Evolutionary conservation across 2,329 filamentous ascomycete genomes (phyloP).

Genomic region (Xylariaceae sp.): DNA sequence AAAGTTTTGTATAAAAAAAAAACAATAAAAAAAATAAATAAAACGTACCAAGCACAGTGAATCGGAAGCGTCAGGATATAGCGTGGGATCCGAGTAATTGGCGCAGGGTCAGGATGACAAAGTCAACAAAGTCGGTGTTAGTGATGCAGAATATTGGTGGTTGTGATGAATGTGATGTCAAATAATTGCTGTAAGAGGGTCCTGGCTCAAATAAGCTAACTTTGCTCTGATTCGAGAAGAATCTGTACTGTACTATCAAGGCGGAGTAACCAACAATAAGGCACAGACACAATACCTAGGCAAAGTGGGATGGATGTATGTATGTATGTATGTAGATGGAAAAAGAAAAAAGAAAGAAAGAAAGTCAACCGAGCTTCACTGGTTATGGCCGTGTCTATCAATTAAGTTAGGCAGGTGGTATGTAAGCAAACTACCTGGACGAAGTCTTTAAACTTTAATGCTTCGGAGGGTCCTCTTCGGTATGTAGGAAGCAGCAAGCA

Average conservation of each 20-base stretch:
- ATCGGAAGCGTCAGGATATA: background rate
- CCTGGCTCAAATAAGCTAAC: constrained; percentile 24
- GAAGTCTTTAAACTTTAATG: background rate
- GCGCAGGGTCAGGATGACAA: background rate
- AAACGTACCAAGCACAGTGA: background rate
- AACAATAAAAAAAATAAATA: background rate
- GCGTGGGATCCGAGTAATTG: background rate
- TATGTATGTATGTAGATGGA: background rate
- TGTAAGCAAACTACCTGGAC: background rate
- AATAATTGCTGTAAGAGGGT: constrained; percentile 27
- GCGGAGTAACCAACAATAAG: background rate
- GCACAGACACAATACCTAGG: background rate
- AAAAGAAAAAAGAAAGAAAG: background rate
- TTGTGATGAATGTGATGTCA: constrained; percentile 16
- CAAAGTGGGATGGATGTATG: background rate
- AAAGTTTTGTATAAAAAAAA: no score
- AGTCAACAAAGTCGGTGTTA: constrained; percentile 4
- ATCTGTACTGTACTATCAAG: constrained; percentile 11
- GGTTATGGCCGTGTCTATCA: background rate
- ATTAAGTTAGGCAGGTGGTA: background rate
- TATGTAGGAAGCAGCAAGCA: background rate
- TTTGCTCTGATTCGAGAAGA: constrained; percentile 31
- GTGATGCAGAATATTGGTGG: constrained; percentile 18
- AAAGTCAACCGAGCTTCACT: background rate
- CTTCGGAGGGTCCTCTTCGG: background rate